These are phyloP conservation scores for Brassica juncea DNA, from an alignment of 345 rosid species.

Conservation along the genomic window DNA sequence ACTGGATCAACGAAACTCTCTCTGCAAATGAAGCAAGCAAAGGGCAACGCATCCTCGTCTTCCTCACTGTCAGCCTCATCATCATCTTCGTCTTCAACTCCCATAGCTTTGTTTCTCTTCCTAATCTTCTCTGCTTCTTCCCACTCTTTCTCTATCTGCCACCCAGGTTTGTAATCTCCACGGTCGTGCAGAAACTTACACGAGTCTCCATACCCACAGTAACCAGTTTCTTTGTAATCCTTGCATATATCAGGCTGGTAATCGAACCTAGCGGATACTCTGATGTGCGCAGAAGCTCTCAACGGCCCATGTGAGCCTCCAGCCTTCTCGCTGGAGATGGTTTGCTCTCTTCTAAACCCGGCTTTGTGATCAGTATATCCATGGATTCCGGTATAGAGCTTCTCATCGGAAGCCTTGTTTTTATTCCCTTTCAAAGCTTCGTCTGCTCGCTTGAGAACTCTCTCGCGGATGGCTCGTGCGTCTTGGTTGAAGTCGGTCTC, in stretches of 20 bases:
- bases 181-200: slow-evolving; percentile 93
- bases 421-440: slow-evolving; percentile 66
- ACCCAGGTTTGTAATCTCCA: slow-evolving; percentile 90
- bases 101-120: slow-evolving; percentile 75
- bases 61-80: slow-evolving; percentile 46
- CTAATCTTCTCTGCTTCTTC: slow-evolving; percentile 84
- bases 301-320: slow-evolving; percentile 92
- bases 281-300: slow-evolving; percentile 91
- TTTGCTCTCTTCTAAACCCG: slow-evolving; percentile 87
- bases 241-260: slow-evolving; percentile 92
- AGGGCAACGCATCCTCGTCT: slow-evolving; percentile 66
- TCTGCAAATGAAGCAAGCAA: slow-evolving; percentile 88
- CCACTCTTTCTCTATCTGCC: slow-evolving; percentile 93
- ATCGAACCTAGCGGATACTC: slow-evolving; percentile 88
- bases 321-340: slow-evolving; percentile 87
- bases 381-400: slow-evolving; percentile 76
- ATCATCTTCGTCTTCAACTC: slow-evolving; percentile 59
- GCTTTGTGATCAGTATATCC: slow-evolving; percentile 89
- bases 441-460: slow-evolving; percentile 68
- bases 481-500: slow-evolving; percentile 82
- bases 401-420: slow-evolving; percentile 48
- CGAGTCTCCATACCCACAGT: slow-evolving; percentile 90
- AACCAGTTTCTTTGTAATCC: slow-evolving; percentile 93
- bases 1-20: slow-evolving; percentile 80
- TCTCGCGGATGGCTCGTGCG: slow-evolving; percentile 82